Conservation (phyloP, 345 rosid genomes). For the Corchorus olitorius region DNA sequence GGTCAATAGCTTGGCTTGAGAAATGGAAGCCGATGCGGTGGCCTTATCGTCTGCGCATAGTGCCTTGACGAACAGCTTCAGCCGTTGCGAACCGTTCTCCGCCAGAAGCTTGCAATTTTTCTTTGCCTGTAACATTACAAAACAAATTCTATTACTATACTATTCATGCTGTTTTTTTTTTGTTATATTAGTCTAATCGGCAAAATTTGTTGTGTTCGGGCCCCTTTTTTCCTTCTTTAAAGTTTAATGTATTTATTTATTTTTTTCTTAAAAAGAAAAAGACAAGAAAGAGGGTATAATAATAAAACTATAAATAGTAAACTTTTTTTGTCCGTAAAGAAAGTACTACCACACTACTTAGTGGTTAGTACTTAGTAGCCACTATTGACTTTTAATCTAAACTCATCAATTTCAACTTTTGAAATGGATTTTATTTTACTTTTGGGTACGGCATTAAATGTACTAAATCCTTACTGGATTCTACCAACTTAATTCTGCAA, state of each 20-base stretch:
- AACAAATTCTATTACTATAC: background rate
- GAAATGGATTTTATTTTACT: no score
- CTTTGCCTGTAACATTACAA: conserved; percentile 52
- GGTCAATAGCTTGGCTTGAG: conserved; percentile 58
- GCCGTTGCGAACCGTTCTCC: conserved; percentile 60
- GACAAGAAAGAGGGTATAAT: background rate
- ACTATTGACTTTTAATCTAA: no score
- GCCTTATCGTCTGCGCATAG: conserved; percentile 50
- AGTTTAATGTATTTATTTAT: background rate
- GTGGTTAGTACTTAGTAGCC: background rate
- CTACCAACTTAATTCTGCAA: background rate
- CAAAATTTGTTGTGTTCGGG: no score
- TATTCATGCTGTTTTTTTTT: background rate
- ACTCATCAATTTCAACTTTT: background rate
- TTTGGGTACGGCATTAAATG: conserved; percentile 7
- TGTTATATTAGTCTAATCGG: background rate
- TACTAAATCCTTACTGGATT: background rate
- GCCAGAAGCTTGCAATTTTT: conserved; percentile 48
- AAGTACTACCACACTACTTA: background rate
- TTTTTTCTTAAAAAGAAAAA: background rate
- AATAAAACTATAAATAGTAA: no score
- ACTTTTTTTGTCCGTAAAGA: no score
- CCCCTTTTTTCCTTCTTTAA: background rate
- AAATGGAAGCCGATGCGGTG: conserved; percentile 49
- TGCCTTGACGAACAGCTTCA: conserved; percentile 67